Evolutionary conservation across 257 asterid species (phyloP).

Genomic region (Rehmannia glutinosa): DNA sequence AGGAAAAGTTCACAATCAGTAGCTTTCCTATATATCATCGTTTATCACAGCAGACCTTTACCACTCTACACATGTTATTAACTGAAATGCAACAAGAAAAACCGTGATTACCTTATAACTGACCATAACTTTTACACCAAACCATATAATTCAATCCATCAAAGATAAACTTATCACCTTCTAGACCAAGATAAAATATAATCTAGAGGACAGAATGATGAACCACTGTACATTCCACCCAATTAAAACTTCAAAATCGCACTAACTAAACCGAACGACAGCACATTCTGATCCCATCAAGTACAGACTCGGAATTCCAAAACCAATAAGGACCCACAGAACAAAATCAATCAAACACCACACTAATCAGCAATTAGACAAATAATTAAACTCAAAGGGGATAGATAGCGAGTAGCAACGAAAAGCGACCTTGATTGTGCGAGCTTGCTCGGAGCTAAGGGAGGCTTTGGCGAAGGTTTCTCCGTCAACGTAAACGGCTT

Average conservation of each 20-base stretch:
- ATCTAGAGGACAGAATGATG: neutral
- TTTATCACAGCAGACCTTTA: neutral
- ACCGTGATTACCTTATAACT: neutral
- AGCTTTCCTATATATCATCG: neutral
- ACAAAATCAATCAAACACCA: neutral
- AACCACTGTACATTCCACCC: neutral
- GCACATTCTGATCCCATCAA: neutral
- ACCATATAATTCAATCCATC: neutral
- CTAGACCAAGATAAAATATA: neutral
- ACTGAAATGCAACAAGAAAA: neutral
- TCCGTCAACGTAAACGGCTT: slow-evolving; percentile 85
- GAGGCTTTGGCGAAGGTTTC: slow-evolving; percentile 88
- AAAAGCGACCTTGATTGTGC: slow-evolving; percentile 68
- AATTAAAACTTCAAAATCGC: neutral
- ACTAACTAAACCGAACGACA: neutral
- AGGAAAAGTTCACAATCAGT: neutral
- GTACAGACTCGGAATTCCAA: neutral
- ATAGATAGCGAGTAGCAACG: neutral
- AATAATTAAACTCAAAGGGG: neutral
- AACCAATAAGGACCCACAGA: neutral
- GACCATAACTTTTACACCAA: neutral
- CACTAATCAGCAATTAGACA: neutral
- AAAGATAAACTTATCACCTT: neutral
- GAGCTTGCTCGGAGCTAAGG: slow-evolving; percentile 83
- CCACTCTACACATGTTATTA: neutral